Evolutionary conservation across 495 filamentous ascomycete genomes (phyloP).

Genomic region (Annulohypoxylon stygium): DNA sequence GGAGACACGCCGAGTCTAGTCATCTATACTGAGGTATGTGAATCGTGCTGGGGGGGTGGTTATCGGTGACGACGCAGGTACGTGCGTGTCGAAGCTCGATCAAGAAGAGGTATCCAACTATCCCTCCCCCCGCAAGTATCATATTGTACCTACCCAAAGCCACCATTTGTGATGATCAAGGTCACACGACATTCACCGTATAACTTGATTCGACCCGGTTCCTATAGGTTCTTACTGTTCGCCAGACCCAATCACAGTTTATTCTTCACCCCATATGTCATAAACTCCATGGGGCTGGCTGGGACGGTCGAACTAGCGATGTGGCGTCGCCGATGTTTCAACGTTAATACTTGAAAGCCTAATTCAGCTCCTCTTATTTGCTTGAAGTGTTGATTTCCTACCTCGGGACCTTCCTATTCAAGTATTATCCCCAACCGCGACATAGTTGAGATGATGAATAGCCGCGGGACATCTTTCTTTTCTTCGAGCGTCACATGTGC

Average conservation of each 20-base stretch:
- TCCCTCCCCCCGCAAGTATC: neutral
- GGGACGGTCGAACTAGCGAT: neutral
- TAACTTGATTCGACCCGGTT: neutral
- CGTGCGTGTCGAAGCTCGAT: conserved; percentile 2
- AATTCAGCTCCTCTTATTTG: neutral
- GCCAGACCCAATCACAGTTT: neutral
- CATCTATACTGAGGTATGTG: neutral
- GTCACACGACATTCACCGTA: conserved; percentile 16
- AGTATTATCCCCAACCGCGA: neutral
- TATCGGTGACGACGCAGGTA: conserved; percentile 6
- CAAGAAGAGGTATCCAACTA: neutral
- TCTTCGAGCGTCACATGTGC: neutral
- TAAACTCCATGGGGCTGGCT: neutral
- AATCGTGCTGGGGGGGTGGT: neutral
- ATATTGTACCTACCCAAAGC: neutral
- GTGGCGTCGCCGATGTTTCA: neutral
- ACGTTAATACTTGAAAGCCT: neutral
- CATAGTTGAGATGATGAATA: neutral
- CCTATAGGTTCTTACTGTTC: neutral
- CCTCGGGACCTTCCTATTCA: conserved; percentile 23
- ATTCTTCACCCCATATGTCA: conserved; percentile 2
- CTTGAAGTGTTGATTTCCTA: neutral
- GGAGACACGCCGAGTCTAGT: neutral
- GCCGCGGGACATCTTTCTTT: neutral
- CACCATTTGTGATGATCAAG: neutral